These are phyloP conservation scores for Lipomyces sp. DNA, from an alignment of 805 yeast genomes.

Conservation along the genomic window DNA sequence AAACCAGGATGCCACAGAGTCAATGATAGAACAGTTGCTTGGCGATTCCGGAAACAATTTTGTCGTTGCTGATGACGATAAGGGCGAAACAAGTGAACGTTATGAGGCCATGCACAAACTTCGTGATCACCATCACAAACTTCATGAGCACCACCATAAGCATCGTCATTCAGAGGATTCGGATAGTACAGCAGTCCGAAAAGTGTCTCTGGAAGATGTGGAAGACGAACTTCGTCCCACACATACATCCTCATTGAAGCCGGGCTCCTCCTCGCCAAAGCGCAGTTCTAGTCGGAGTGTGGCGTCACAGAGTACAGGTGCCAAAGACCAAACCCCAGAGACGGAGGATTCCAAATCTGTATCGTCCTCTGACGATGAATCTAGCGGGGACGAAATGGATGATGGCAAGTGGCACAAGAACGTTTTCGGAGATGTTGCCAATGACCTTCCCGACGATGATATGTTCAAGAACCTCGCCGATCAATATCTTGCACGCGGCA, in stretches of 20 bases:
- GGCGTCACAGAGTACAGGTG: too few relatives aligned
- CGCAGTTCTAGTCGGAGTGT: too few relatives aligned
- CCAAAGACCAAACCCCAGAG: too few relatives aligned
- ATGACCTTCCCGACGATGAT: conserved; percentile 30
- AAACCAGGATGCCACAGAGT: conserved; percentile 13
- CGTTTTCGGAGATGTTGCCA: conserved; percentile 46
- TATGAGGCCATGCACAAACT: neutral
- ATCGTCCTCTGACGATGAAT: neutral
- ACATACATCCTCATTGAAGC: too few relatives aligned
- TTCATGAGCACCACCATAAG: conserved; percentile 1
- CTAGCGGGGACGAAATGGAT: neutral
- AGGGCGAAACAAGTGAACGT: neutral
- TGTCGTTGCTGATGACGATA: conserved; percentile 18
- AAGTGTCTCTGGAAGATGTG: neutral
- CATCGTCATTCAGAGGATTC: neutral
- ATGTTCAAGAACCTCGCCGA: conserved; percentile 38
- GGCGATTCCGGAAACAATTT: conserved; percentile 17
- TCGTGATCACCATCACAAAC: neutral
- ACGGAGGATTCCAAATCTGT: neutral
- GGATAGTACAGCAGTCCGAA: neutral
- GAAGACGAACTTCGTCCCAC: neutral
- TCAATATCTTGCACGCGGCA: conserved; percentile 39
- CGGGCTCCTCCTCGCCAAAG: too few relatives aligned
- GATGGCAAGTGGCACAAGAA: conserved; percentile 8
- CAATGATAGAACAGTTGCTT: conserved; percentile 20